phyloP scores from a whole-genome alignment of 495 filamentous ascomycete species.

The Clavariopsis aquatica region DNA sequence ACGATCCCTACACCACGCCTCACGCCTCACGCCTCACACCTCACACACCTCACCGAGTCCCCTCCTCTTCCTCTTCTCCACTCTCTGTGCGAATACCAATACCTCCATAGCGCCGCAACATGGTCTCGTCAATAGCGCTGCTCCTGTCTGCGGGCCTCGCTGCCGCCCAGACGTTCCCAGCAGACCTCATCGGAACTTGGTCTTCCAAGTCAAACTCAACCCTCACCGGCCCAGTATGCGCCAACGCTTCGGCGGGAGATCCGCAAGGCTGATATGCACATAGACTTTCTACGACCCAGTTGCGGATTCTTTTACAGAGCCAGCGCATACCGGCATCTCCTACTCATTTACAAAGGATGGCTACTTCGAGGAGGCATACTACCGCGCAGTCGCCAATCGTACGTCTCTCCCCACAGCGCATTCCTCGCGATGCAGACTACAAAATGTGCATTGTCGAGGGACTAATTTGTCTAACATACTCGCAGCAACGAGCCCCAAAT shows the following conservation, averaged over 20 bases:
- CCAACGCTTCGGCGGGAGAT: conserved; percentile 6
- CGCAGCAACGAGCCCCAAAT: conserved; percentile 64
- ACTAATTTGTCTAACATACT: conserved; percentile 10
- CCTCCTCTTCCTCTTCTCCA: too few relatives aligned
- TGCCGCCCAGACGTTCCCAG: conserved; percentile 42
- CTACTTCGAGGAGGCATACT: conserved; percentile 72
- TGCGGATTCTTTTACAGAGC: conserved; percentile 69
- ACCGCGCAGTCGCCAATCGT: conserved; percentile 75
- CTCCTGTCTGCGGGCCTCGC: conserved; percentile 25
- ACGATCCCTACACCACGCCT: conserved; percentile 10
- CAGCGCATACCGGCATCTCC: conserved; percentile 71
- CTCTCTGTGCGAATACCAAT: background rate
- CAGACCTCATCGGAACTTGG: conserved; percentile 71
- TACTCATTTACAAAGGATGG: conserved; percentile 78
- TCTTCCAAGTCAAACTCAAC: conserved; percentile 72
- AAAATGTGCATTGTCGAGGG: too few relatives aligned
- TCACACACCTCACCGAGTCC: too few relatives aligned
- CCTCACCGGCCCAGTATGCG: conserved; percentile 71
- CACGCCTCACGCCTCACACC: background rate
- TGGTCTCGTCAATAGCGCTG: conserved; percentile 27
- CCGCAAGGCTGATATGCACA: conserved; percentile 12
- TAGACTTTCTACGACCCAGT: conserved; percentile 76
- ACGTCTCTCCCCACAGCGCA: conserved; percentile 41
- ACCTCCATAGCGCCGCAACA: conserved; percentile 5
- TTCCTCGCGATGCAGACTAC: too few relatives aligned